These are phyloP conservation scores for Echinochloa phyllopogon DNA, from an alignment of 176 grass and related monocot species.

Conservation along the genomic window DNA sequence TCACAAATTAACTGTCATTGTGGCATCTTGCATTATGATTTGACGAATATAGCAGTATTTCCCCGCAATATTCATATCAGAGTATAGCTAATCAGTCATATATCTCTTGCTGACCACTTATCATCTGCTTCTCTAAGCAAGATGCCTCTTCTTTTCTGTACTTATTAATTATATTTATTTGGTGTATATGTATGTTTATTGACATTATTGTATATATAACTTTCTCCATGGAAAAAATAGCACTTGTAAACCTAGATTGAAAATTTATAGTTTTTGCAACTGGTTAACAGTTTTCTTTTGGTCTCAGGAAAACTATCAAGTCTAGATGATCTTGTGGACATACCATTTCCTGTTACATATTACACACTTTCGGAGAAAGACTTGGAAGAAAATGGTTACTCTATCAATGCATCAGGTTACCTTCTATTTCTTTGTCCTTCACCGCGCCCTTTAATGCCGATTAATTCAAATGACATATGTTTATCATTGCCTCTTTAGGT, in stretches of 20 bases:
- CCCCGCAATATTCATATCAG: background rate
- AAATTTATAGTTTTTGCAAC: background rate
- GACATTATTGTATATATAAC: conserved; percentile 4
- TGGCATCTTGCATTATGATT: background rate
- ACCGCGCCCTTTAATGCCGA: background rate
- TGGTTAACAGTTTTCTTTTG: background rate
- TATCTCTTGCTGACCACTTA: conserved; percentile 14
- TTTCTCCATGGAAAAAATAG: background rate
- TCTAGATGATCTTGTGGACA: conserved; percentile 65
- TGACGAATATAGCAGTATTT: background rate
- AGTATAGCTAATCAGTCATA: background rate
- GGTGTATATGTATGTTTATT: background rate
- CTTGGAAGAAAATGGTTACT: conserved; percentile 87
- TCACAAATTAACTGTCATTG: conserved; percentile 1
- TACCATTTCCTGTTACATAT: conserved; percentile 83
- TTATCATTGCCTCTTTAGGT: conserved; percentile 54
- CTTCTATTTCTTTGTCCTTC: conserved; percentile 28
- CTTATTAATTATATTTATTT: conserved; percentile 37
- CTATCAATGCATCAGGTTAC: conserved; percentile 63
- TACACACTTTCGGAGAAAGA: conserved; percentile 85
- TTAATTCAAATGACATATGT: conserved; percentile 24
- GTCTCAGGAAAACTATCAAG: conserved; percentile 63
- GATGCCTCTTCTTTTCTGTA: conserved; percentile 11
- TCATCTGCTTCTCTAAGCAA: conserved; percentile 26
- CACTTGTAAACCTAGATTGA: conserved; percentile 29